phyloP scores from a whole-genome alignment of 352 stramenopile species.

The Phytophthora tubulina region DNA sequence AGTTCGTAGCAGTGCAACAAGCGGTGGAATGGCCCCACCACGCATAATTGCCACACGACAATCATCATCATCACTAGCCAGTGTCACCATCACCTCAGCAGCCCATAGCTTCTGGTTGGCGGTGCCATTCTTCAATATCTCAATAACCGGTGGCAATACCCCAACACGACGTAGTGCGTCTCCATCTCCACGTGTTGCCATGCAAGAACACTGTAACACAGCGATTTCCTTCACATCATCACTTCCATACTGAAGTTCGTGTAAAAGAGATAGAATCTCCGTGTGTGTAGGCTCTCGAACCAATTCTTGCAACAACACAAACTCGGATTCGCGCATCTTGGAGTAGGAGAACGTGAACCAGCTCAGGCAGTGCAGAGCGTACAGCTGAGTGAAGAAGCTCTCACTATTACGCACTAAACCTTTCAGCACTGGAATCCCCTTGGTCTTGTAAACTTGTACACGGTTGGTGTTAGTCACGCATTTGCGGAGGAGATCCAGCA shows the following conservation, averaged over 20 bases:
- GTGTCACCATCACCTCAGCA: constrained; percentile 11
- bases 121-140: too few species aligned
- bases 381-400: constrained; percentile 23
- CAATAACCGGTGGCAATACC: too few species aligned
- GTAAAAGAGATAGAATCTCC: constrained; percentile 18
- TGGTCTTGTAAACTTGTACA: constrained; percentile 8
- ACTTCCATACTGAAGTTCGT: constrained; percentile 12
- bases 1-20: constrained; percentile 26
- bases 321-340: constrained; percentile 25
- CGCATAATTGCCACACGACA: constrained; percentile 25
- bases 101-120: constrained; percentile 34
- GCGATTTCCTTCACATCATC: constrained; percentile 19
- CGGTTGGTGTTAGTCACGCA: constrained; percentile 5
- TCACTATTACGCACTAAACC: not conserved
- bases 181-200: too few species aligned
- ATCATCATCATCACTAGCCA: constrained; percentile 27
- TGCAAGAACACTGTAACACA: too few species aligned
- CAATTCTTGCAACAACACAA: constrained; percentile 11
- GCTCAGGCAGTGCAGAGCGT: constrained; percentile 33
- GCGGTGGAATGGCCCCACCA: constrained; percentile 23
- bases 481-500: constrained; percentile 2
- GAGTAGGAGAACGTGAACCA: constrained; percentile 39
- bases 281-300: constrained; percentile 12
- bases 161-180: too few species aligned
- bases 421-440: constrained; percentile 1